Conservation (phyloP, 441 rosid genomes). For the Raphanus hybrid region DNA sequence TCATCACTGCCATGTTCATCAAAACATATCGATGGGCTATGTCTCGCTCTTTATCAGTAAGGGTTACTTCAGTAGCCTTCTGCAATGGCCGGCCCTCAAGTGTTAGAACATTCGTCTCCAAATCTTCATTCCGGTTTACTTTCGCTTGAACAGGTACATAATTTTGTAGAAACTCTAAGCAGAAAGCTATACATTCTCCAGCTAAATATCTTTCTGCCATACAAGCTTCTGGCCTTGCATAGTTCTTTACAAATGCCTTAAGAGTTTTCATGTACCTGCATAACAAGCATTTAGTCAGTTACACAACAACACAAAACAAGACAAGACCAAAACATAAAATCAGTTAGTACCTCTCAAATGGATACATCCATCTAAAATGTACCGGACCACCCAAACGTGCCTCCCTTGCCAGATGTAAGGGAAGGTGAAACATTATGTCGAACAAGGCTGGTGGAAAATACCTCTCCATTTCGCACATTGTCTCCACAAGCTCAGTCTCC, state of each 20-base stretch:
- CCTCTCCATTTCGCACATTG: constrained; percentile 2
- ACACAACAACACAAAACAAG: too few species aligned
- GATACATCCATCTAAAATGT: background rate
- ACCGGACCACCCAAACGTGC: background rate
- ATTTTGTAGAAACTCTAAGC: background rate
- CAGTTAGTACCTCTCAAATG: background rate
- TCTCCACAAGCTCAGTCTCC: background rate
- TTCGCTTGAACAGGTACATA: too few species aligned
- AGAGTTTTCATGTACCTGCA: background rate
- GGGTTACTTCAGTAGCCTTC: too few species aligned
- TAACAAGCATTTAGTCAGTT: background rate
- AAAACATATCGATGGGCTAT: too few species aligned
- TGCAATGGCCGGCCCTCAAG: too few species aligned
- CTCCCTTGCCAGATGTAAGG: background rate
- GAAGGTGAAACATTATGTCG: background rate
- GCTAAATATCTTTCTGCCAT: background rate
- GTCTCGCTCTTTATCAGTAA: too few species aligned
- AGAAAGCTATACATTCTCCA: background rate
- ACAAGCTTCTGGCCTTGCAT: background rate
- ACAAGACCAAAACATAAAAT: background rate
- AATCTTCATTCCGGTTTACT: too few species aligned
- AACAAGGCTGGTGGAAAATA: background rate
- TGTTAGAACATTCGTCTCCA: too few species aligned
- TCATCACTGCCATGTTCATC: too few species aligned
- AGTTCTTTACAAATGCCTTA: background rate